Evolutionary conservation across 805 yeast genomes (phyloP).

Genomic region (Metschnikowia vanudenii): DNA sequence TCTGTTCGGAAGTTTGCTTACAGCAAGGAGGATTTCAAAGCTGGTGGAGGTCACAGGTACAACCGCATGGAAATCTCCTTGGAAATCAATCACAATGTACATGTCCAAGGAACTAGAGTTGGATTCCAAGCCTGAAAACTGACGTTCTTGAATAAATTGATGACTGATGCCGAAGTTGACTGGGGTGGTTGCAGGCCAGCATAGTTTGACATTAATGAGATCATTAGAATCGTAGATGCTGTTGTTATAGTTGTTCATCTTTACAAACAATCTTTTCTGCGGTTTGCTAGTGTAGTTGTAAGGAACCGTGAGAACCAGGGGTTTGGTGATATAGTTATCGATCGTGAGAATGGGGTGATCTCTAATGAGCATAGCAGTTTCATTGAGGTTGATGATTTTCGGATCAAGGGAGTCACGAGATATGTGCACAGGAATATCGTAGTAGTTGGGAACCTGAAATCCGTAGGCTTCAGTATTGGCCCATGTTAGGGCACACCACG

Average conservation of each 20-base stretch:
- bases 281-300: slow-evolving; percentile 13
- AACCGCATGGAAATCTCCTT: slow-evolving; percentile 19
- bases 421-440: slow-evolving; percentile 26
- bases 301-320: slow-evolving; percentile 12
- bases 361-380: slow-evolving; percentile 14
- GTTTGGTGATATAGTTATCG: slow-evolving; percentile 4
- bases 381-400: slow-evolving; percentile 8
- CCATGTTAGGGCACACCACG: slow-evolving; percentile 3
- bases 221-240: slow-evolving; percentile 22
- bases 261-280: slow-evolving; percentile 24
- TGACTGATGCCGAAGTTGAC: slow-evolving; percentile 13
- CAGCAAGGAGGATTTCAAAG: slow-evolving; percentile 9
- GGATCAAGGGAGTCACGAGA: background rate
- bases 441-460: slow-evolving; percentile 34
- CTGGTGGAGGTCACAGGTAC: slow-evolving; percentile 1
- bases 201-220: slow-evolving; percentile 19
- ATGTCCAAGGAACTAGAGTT: slow-evolving; percentile 12
- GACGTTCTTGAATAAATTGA: slow-evolving; percentile 10
- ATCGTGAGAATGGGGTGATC: slow-evolving; percentile 18
- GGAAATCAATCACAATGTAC: slow-evolving; percentile 15
- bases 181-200: slow-evolving; percentile 24
- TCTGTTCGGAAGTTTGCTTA: slow-evolving; percentile 17
- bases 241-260: slow-evolving; percentile 35
- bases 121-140: background rate
- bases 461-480: slow-evolving; percentile 42